phyloP scores from a whole-genome alignment of 2,329 filamentous ascomycete genomes.

The Fonsecaea pugnacius region DNA sequence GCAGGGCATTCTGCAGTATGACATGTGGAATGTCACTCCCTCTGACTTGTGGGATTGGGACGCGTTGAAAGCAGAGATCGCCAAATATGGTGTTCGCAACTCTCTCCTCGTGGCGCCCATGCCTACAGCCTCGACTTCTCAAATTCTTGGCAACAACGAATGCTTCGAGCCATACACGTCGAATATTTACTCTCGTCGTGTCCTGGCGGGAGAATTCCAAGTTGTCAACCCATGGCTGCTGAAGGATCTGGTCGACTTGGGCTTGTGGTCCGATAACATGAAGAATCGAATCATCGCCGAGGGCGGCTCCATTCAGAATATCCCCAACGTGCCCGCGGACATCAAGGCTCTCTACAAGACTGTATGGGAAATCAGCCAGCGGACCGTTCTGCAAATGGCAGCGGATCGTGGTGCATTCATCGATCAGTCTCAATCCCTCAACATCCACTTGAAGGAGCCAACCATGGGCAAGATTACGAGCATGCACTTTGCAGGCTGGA shows the following conservation, averaged over 20 bases:
- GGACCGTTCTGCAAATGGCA: slow-evolving; percentile 94
- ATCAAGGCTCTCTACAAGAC: slow-evolving; percentile 99
- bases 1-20: slow-evolving; percentile 93
- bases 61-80: slow-evolving; percentile 83
- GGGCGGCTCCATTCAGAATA: slow-evolving; percentile 92
- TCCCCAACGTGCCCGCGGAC: slow-evolving; percentile 93
- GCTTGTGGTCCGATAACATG: slow-evolving; percentile 99
- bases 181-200: slow-evolving; percentile 99
- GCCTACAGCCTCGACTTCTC: slow-evolving; percentile 95
- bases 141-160: slow-evolving; percentile 98
- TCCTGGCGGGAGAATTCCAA: slow-evolving; percentile 97
- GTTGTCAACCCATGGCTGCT: slow-evolving; percentile 99
- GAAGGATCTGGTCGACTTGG: slow-evolving; percentile 97
- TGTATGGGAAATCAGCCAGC: slow-evolving; percentile 98
- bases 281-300: slow-evolving; percentile 99
- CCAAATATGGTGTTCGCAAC: slow-evolving; percentile 92
- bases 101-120: slow-evolving; percentile 93
- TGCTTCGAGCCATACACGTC: slow-evolving; percentile 99
- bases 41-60: slow-evolving; percentile 97
- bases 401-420: slow-evolving; percentile 98
- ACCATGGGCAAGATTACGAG: slow-evolving; percentile 99
- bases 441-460: slow-evolving; percentile 99
- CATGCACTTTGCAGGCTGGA: slow-evolving; percentile 99
- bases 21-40: slow-evolving; percentile 97
- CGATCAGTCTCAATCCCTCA: slow-evolving; percentile 97